phyloP scores from a whole-genome alignment of 805 yeast species.

The Candida koratica region DNA sequence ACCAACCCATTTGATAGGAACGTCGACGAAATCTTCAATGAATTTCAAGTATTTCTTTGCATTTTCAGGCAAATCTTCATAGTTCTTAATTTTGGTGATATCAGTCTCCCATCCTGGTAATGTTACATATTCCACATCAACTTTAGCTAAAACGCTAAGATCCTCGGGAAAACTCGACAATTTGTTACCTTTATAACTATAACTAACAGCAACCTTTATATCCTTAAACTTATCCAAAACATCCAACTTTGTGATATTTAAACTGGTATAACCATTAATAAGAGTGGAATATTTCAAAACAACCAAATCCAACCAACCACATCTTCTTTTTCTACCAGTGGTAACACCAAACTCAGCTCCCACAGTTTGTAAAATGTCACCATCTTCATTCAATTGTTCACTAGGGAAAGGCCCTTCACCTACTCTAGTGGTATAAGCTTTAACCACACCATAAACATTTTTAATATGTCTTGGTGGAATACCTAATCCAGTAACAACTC shows the following conservation, averaged over 20 bases:
- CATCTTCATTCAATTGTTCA: conserved; percentile 84
- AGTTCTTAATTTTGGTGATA: conserved; percentile 66
- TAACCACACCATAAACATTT: conserved; percentile 91
- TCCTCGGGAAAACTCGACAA: conserved; percentile 90
- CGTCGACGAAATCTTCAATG: conserved; percentile 80
- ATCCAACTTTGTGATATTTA: conserved; percentile 94
- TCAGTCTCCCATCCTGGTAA: conserved; percentile 93
- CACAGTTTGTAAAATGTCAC: conserved; percentile 81
- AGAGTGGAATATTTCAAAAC: conserved; percentile 86
- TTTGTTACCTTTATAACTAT: conserved; percentile 72
- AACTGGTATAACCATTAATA: conserved; percentile 91
- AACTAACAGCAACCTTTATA: conserved; percentile 82
- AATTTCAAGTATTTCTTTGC: conserved; percentile 80
- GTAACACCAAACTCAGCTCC: conserved; percentile 98
- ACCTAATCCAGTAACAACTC: conserved; percentile 95
- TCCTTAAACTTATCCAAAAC: conserved; percentile 88
- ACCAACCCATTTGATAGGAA: conserved; percentile 95
- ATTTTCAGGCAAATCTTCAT: conserved; percentile 78
- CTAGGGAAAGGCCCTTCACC: conserved; percentile 99
- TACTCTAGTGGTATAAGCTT: conserved; percentile 97
- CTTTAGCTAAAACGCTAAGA: conserved; percentile 72
- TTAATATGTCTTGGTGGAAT: conserved; percentile 83
- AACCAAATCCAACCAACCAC: conserved; percentile 98
- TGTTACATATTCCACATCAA: conserved; percentile 87
- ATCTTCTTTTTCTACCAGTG: conserved; percentile 97